Evolutionary conservation across 148 eudicot species (phyloP), one percentile per base, ranked within the genome.

Genomic region (Polygonum aviculare): DNA sequence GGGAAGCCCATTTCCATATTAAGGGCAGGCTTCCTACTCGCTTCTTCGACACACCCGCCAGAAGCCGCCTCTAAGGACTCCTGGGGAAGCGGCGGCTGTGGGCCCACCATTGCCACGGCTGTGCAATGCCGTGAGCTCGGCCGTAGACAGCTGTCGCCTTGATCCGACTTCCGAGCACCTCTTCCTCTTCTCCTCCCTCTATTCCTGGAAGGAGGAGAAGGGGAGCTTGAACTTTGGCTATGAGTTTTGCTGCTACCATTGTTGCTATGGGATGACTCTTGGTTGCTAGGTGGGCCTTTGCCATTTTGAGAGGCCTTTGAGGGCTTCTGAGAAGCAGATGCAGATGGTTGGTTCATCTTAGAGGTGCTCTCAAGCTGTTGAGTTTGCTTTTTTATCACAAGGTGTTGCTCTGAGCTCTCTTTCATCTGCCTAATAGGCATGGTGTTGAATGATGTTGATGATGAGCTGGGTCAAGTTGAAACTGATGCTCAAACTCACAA

Each of bases 371-470:
- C 85, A 69, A 80, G 55, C 60, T 22, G 36, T 81, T 82, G 75
- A 85, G 86, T 80, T 85, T 82, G 81, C 35, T 74, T 74, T 36
- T 74, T 74, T 9, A 85, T 85, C 77, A 86, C 87, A 69, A 87
- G 77, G 83, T 83, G 88, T 45, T 88, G 87, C 45, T 88, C 90
- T 77, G 84, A 82, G 78, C 80, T 76, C 77, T 88, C 92, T 74
- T 85, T 88, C 87, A 84, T 81, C 78, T 83, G 92, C 88, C 90
- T 85, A 51, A 82, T 82, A 60, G 92, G 92, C 92, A 88, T 88
- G 87, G 51, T 83, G 81, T 39, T 50, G 77, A 31, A 31, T 77
- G 57, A 21, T 22, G 39, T 41, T 74, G 33, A 19, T 77, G 57
- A 47, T 22, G 74, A 47, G 72, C 41, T 55, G 47, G 36, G 16